These are phyloP conservation scores for Geotrichum aggregatum DNA, from an alignment of 1,139 yeast genomes.

Conservation along the genomic window DNA sequence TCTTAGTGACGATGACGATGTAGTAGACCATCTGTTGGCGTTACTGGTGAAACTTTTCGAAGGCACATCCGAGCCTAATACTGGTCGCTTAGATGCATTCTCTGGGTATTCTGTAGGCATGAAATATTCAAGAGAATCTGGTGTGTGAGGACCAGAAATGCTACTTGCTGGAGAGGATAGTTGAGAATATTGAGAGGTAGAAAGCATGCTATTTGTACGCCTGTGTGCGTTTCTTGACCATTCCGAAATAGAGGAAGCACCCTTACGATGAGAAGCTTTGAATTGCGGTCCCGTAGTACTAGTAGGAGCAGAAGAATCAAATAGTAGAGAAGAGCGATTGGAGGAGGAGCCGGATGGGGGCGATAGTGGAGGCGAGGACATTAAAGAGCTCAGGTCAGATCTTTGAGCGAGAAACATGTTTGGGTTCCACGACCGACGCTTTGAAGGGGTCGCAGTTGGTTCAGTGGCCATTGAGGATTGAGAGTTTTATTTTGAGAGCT, in stretches of 20 bases:
- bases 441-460: background rate
- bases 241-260: constrained; percentile 2
- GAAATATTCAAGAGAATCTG: constrained; percentile 3
- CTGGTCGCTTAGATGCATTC: background rate
- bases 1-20: constrained; percentile 3
- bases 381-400: background rate
- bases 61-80: background rate
- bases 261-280: background rate
- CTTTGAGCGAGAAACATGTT: constrained; percentile 6
- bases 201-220: constrained; percentile 11
- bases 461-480: background rate
- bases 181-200: constrained; percentile 6
- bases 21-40: constrained; percentile 7
- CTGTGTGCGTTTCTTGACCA: constrained; percentile 7
- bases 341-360: background rate
- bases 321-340: background rate
- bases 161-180: constrained; percentile 9
- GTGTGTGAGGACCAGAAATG: constrained; percentile 12
- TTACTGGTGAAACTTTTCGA: background rate
- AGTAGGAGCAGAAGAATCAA: background rate
- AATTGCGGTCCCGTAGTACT: background rate
- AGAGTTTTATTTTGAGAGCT: background rate
- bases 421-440: constrained; percentile 14
- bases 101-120: constrained; percentile 2
- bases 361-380: background rate